Evolutionary conservation across 192 early-diverging fungal species (phyloP), one percentile per base, ranked within the genome.

Genomic region (Entophlyctis luteolus): DNA sequence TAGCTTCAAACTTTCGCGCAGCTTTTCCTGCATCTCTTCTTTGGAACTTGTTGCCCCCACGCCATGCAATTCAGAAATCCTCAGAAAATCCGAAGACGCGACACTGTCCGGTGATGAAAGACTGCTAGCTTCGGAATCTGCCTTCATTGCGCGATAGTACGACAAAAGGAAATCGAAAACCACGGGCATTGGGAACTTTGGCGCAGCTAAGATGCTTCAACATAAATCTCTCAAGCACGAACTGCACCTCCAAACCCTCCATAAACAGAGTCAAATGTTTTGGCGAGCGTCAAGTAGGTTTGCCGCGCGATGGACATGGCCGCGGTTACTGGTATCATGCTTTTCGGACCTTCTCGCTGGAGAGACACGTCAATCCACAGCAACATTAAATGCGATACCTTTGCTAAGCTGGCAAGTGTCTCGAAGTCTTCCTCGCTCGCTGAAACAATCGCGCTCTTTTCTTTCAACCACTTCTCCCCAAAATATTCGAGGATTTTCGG

Each of bases 151-250:
- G 27, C 52, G 62, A 59, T 77, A 49, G 47, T 77, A 81, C n/a
- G 73, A 67, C 32, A 87, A 55, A 14, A 88, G 57, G 63, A 86
- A 88, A 20, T 79, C 39, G 25, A 88, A 56, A 48, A 77, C 65
- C 6, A 79, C 82, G 18, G 86, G 83, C 0, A 81, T 83, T 20
- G 84, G 83, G 56, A 88, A 88, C 62, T 88, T 88, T 1, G 86
- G 86, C 16, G 82, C 82, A n/a, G n/a, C n/a, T n/a, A n/a, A n/a
- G n/a, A n/a, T n/a, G n/a, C n/a, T n/a, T n/a, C n/a, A n/a, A n/a
- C n/a, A n/a, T n/a, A n/a, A n/a, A n/a, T n/a, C n/a, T n/a, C n/a
- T n/a, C n/a, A n/a, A n/a, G n/a, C n/a, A n/a, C n/a, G n/a, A n/a
- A n/a, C n/a, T n/a, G n/a, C n/a, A 42, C 39, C 83, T 72, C 70